Evolutionary conservation across 75 land plant species (phyloP), one percentile per base, ranked within the genome.

Genomic region (Sequoia sempervirens): DNA sequence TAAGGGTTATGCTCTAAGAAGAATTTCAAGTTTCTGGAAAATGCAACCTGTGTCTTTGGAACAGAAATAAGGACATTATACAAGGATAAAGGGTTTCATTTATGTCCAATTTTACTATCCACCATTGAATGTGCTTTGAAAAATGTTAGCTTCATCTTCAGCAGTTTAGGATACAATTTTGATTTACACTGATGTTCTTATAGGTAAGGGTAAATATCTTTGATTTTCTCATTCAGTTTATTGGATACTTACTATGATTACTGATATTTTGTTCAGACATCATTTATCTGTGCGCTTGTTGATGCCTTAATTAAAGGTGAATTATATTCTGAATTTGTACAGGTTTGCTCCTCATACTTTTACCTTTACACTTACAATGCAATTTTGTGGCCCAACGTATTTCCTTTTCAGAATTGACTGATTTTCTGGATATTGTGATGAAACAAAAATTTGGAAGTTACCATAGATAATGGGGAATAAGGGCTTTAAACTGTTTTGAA

Each of bases 321-420:
- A 84, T 85, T 97, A 20, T 97, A 97, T 85, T 86, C 88, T 12
- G 83, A 89, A 58, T 97, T 88, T 91, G 92, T 96, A 41, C 99
- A 97, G 93, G 99, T 97, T 45, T 45, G 69, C n/a, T 73, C 40
- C 46, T 64, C 5, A 58, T 20, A 53, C 23, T 34, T 36, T 58
- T 81, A 50, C 20, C 26, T 34, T 30, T 30, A 69, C 34, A 12
- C 37, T 70, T 70, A 32, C 32, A 70, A 30, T 70, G 15, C 36
- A 32, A 32, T 32, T 32, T 68, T 54, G 37, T 54, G 50, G 80
- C 47, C 47, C 50, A 68, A 43, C 5, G 50, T 83, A 38, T 34
- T 36, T 53, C 7, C 80, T 26, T 50, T 80, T 68, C 80, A 78
- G n/a, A n/a, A 26, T 40, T 43, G n/a, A 1, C 50, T 41, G 45